A percentile compares a stretch with the other conserved stretches of the same genome.
Evolutionary conservation across 306 rosid genomes (phyloP).

Genomic region (Ochetophila trinervis): DNA sequence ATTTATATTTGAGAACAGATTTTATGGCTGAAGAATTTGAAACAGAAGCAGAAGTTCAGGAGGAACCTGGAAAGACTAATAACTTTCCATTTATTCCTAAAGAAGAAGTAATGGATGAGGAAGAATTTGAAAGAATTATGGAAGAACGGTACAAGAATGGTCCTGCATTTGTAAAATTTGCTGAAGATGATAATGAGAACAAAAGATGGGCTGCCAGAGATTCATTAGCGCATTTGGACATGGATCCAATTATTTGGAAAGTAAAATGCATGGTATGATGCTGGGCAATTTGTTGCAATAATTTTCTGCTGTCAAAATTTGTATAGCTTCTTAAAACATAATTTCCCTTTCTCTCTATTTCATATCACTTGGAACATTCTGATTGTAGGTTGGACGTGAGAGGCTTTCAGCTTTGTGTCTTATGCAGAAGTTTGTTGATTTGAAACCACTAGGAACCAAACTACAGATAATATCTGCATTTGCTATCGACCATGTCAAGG

Average conservation of each 20-base stretch:
- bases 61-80: constrained; percentile 42
- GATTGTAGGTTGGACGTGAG: constrained; percentile 89
- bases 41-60: constrained; percentile 24
- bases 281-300: constrained; percentile 5
- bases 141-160: constrained; percentile 56
- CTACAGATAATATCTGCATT: constrained; percentile 78
- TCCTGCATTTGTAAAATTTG: constrained; percentile 36
- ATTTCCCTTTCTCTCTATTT: background rate
- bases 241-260: constrained; percentile 73
- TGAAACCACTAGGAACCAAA: constrained; percentile 63
- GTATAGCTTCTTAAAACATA: background rate
- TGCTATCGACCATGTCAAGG: constrained; percentile 80
- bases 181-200: constrained; percentile 68
- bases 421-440: constrained; percentile 92
- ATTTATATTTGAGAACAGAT: constrained; percentile 33
- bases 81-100: constrained; percentile 55
- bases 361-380: background rate
- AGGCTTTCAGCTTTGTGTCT: constrained; percentile 73
- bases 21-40: constrained; percentile 53
- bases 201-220: constrained; percentile 40
- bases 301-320: background rate
- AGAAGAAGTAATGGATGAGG: constrained; percentile 76
- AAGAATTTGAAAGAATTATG: constrained; percentile 72
- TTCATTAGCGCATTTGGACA: constrained; percentile 28
- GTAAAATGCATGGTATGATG: constrained; percentile 84